Evolutionary conservation across 129 eudicot genomes (phyloP).

Genomic region (Artemisia tridentata): DNA sequence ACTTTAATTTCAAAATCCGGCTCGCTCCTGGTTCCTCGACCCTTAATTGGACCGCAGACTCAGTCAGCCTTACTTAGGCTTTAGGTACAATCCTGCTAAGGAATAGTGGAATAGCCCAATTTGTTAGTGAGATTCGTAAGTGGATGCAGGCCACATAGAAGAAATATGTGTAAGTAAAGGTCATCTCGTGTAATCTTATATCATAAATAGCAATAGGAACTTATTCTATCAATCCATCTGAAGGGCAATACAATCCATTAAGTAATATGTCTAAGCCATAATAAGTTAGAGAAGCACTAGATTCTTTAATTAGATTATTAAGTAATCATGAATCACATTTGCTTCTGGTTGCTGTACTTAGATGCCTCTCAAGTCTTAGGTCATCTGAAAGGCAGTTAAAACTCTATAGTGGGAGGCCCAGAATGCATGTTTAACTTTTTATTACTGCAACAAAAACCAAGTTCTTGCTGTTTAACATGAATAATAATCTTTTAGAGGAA

Average conservation of each 20-base stretch:
- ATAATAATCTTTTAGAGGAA: too few species aligned
- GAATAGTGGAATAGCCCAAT: background rate
- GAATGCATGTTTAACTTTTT: background rate
- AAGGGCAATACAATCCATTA: background rate
- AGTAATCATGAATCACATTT: background rate
- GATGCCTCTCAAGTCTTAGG: background rate
- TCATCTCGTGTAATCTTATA: background rate
- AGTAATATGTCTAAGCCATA: background rate
- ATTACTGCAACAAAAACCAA: background rate
- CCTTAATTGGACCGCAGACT: too few species aligned
- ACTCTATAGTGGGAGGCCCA: too few species aligned
- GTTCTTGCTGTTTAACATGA: background rate
- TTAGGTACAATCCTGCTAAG: background rate
- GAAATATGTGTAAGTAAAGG: background rate
- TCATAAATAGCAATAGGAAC: too few species aligned
- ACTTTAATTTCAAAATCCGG: too few species aligned
- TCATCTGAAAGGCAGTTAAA: too few species aligned
- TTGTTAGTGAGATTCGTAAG: too few species aligned
- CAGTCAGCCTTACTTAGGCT: background rate
- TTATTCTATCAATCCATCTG: background rate
- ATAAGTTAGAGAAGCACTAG: background rate
- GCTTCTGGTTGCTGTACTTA: background rate
- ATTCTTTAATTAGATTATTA: background rate
- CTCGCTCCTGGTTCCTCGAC: too few species aligned
- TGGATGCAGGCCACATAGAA: background rate